Evolutionary conservation across 2,329 filamentous ascomycete genomes (phyloP).

Genomic region (Colletotrichum lentis): DNA sequence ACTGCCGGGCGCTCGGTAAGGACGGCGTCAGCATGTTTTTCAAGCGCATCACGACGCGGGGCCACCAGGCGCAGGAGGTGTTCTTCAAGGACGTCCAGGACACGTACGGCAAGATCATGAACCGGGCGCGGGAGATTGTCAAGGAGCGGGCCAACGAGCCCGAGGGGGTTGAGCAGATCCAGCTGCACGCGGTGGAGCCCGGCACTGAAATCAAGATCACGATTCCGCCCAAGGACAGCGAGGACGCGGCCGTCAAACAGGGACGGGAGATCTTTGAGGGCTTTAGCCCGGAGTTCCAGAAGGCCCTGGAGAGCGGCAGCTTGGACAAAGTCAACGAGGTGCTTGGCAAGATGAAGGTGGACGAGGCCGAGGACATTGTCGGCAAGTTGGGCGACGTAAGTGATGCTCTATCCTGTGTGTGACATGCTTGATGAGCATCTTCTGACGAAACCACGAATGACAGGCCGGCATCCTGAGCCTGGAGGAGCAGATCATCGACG

Average conservation of each 20-base stretch:
- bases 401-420: constrained; percentile 11
- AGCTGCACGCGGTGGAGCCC: constrained; percentile 94
- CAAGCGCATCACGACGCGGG: constrained; percentile 89
- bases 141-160: constrained; percentile 61
- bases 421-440: constrained; percentile 22
- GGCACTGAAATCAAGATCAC: constrained; percentile 89
- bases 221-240: constrained; percentile 74
- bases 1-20: constrained; percentile 87
- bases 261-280: constrained; percentile 81
- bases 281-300: constrained; percentile 82
- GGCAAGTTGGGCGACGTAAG: constrained; percentile 76
- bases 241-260: constrained; percentile 69
- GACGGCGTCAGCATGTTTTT: constrained; percentile 95
- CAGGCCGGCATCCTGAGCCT: constrained; percentile 87
- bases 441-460: constrained; percentile 41
- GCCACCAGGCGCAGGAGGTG: constrained; percentile 87
- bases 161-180: constrained; percentile 89
- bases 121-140: constrained; percentile 76
- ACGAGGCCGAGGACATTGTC: constrained; percentile 86
- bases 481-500: constrained; percentile 93
- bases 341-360: constrained; percentile 85
- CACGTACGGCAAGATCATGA: constrained; percentile 84
- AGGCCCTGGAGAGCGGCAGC: constrained; percentile 85
- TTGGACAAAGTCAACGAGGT: constrained; percentile 70
- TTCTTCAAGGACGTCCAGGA: constrained; percentile 93